A percentile compares a stretch with the other conserved stretches of the same genome.
phyloP scores from a whole-genome alignment of 1,284 basidiomycete species.

The Apiotrichum sp. region DNA sequence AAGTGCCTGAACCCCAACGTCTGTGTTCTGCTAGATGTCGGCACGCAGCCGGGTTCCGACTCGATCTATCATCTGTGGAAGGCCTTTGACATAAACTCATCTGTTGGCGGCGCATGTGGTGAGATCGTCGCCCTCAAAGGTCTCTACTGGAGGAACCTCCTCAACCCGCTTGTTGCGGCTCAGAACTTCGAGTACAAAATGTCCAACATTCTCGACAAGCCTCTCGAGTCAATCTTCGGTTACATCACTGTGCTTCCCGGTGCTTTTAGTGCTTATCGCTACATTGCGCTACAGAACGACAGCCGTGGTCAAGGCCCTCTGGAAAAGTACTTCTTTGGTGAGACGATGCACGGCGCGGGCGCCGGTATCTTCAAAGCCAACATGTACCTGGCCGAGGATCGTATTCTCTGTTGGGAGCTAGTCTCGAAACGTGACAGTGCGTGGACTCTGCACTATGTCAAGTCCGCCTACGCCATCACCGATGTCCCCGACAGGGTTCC shows the following conservation, averaged over 20 bases:
- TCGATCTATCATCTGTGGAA: slow-evolving; percentile 96
- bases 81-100: slow-evolving; percentile 90
- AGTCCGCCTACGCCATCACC: slow-evolving; percentile 84
- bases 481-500: slow-evolving; percentile 85
- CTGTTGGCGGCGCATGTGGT: slow-evolving; percentile 94
- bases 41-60: slow-evolving; percentile 82
- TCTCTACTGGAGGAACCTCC: slow-evolving; percentile 64
- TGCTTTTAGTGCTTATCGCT: slow-evolving; percentile 90
- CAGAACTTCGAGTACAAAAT: slow-evolving; percentile 78
- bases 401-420: slow-evolving; percentile 86
- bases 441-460: slow-evolving; percentile 91
- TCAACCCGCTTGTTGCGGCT: slow-evolving; percentile 67
- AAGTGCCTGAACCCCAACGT: slow-evolving; percentile 64
- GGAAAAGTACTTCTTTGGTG: slow-evolving; percentile 90
- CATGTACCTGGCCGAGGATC: slow-evolving; percentile 83
- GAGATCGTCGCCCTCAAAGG: slow-evolving; percentile 91
- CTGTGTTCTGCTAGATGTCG: slow-evolving; percentile 89
- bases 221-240: slow-evolving; percentile 70
- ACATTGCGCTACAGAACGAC: slow-evolving; percentile 78
- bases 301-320: slow-evolving; percentile 65
- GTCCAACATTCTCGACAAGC: slow-evolving; percentile 87
- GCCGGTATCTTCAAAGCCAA: slow-evolving; percentile 88
- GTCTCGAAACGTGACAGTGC: slow-evolving; percentile 77
- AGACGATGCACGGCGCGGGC: slow-evolving; percentile 86
- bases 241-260: slow-evolving; percentile 90